A percentile compares a stretch with the other conserved stretches of the same genome.
Conservation (phyloP, 192 early-diverging fungal species). For the Coemansia furcata region DNA sequence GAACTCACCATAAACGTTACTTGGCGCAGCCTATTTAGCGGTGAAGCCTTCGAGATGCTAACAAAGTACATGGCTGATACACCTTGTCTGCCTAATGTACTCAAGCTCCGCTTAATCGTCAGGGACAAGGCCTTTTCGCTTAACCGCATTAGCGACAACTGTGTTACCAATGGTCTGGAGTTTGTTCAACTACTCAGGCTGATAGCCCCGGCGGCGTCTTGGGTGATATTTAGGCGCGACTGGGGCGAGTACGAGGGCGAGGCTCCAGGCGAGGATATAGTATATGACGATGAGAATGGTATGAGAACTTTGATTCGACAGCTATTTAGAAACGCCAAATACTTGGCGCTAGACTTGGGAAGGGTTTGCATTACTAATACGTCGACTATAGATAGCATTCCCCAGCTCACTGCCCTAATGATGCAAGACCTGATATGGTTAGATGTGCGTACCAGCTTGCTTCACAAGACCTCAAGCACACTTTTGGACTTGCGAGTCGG, state of each 20-base stretch:
- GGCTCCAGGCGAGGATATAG: neutral
- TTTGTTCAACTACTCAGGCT: neutral
- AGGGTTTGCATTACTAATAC: neutral
- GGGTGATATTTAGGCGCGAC: neutral
- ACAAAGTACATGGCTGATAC: neutral
- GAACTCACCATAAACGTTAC: neutral
- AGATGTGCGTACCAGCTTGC: neutral
- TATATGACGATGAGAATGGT: neutral
- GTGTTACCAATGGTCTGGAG: neutral
- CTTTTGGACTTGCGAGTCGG: neutral
- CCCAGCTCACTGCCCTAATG: neutral
- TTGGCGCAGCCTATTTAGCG: neutral
- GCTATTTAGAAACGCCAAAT: neutral
- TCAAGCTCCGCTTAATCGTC: neutral
- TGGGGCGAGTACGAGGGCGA: too few relatives aligned
- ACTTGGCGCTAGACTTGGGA: neutral
- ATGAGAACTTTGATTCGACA: neutral
- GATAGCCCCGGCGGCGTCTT: neutral
- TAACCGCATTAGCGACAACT: too few relatives aligned
- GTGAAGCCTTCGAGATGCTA: neutral
- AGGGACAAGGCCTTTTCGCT: neutral
- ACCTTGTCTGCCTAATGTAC: neutral
- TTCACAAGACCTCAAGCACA: neutral
- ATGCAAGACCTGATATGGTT: neutral
- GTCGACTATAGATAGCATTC: neutral